phyloP scores from a whole-genome alignment of 257 asterid genomes.

The Capsicum baccatum region DNA sequence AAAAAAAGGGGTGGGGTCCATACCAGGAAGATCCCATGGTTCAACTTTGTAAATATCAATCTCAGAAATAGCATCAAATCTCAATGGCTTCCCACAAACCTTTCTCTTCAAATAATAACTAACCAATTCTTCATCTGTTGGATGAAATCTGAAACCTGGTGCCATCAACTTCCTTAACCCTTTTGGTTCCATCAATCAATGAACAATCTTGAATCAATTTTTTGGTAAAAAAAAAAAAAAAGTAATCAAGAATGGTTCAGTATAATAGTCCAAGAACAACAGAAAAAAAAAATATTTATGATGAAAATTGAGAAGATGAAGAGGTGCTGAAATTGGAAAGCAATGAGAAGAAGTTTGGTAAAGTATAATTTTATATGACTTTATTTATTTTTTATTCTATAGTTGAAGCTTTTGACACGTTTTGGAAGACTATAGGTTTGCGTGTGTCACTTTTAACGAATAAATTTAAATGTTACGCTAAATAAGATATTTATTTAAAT shows the following conservation, averaged over 20 bases:
- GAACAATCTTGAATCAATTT: neutral
- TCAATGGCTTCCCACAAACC: slow-evolving; percentile 67
- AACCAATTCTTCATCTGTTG: slow-evolving; percentile 97
- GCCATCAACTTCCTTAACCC: slow-evolving; percentile 56
- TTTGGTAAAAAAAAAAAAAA: neutral
- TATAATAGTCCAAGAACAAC: neutral
- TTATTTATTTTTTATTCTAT: no score
- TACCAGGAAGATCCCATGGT: slow-evolving; percentile 99
- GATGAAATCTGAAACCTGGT: slow-evolving; percentile 93
- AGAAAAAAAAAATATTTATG: no score
- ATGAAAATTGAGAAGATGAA: neutral
- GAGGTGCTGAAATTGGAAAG: neutral
- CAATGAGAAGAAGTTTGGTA: neutral
- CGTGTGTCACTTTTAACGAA: no score
- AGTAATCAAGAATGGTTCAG: neutral
- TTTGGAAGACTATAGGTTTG: no score
- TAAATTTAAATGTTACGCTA: no score
- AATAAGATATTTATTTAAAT: no score
- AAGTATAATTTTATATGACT: neutral
- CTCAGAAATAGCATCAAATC: slow-evolving; percentile 77
- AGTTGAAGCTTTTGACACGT: no score
- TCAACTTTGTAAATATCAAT: slow-evolving; percentile 89
- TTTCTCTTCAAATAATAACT: slow-evolving; percentile 80
- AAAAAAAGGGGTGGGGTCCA: neutral
- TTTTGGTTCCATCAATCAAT: slow-evolving; percentile 28